Conservation (phyloP, 495 filamentous ascomycete genomes). For the Tuber melanosporum region DNA sequence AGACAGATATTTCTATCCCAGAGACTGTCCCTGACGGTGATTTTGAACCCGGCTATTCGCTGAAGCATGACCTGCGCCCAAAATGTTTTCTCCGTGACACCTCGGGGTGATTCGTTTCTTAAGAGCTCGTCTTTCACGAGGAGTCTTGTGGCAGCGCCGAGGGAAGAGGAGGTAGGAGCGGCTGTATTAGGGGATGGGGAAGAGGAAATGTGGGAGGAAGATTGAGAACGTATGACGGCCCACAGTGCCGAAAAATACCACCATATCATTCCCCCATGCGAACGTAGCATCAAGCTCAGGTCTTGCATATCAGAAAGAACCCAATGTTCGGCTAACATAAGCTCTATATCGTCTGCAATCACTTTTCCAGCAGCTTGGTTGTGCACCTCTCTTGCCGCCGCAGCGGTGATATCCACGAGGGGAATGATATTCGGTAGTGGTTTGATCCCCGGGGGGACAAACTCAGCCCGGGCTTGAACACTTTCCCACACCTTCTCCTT, state of each 20-base stretch:
- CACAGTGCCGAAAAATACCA: conserved; percentile 17
- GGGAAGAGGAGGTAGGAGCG: neutral
- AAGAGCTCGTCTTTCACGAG: conserved; percentile 18
- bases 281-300: neutral
- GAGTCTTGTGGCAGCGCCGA: conserved; percentile 17
- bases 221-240: conserved; percentile 3
- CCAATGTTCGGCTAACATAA: conserved; percentile 27
- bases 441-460: conserved; percentile 19
- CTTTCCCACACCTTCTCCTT: conserved; percentile 28
- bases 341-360: conserved; percentile 13
- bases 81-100: conserved; percentile 24
- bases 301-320: conserved; percentile 15
- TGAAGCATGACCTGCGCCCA: conserved; percentile 18
- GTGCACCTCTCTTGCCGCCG: conserved; percentile 11
- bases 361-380: neutral
- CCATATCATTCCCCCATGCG: conserved; percentile 19
- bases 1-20: neutral
- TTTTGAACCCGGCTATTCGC: conserved; percentile 10
- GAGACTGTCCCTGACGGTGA: neutral
- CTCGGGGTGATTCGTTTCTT: neutral
- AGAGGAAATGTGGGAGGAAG: neutral
- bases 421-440: conserved; percentile 22
- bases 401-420: conserved; percentile 3
- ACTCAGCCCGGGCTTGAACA: conserved; percentile 26
- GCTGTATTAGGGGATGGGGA: conserved; percentile 4